These are phyloP conservation scores for Cucumis cinereus DNA, from an alignment of 306 rosid genomes.

Conservation along the genomic window DNA sequence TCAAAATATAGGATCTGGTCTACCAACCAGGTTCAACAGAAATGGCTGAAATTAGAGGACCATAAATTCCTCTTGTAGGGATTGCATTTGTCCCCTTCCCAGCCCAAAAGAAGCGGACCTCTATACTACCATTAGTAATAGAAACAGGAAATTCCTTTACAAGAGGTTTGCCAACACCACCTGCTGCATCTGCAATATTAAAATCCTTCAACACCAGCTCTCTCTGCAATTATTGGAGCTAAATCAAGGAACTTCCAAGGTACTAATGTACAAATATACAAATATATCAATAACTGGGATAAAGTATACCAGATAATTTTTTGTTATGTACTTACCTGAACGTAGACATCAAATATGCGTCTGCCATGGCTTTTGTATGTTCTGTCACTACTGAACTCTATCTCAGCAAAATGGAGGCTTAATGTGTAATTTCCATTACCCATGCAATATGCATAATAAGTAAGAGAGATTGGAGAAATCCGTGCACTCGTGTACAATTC, in stretches of 20 bases:
- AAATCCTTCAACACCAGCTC: slow-evolving; percentile 21
- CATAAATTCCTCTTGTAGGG: slow-evolving; percentile 23
- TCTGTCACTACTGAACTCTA: slow-evolving; percentile 7
- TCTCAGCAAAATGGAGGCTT: slow-evolving; percentile 32
- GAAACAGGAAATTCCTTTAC: background rate
- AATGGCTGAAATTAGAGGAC: slow-evolving; percentile 43
- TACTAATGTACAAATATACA: background rate
- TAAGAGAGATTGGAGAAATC: slow-evolving; percentile 46
- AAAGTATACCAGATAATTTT: background rate
- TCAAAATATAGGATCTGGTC: background rate
- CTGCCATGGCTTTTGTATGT: slow-evolving; percentile 34
- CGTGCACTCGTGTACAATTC: slow-evolving; percentile 46
- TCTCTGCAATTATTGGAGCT: slow-evolving; percentile 14
- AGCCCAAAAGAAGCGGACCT: slow-evolving; percentile 33
- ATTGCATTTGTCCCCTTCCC: slow-evolving; percentile 32
- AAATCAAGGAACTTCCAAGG: background rate
- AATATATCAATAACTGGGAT: background rate
- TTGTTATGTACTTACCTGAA: slow-evolving; percentile 19
- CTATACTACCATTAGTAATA: slow-evolving; percentile 13
- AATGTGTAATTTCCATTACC: slow-evolving; percentile 26
- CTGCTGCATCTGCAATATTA: slow-evolving; percentile 23
- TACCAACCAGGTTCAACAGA: slow-evolving; percentile 16
- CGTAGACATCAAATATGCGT: slow-evolving; percentile 31
- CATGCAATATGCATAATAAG: slow-evolving; percentile 31
- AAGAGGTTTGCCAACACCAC: slow-evolving; percentile 14